These are phyloP conservation scores for Volvox africanus DNA, from an alignment of 139 green algal genomes.

Conservation along the genomic window DNA sequence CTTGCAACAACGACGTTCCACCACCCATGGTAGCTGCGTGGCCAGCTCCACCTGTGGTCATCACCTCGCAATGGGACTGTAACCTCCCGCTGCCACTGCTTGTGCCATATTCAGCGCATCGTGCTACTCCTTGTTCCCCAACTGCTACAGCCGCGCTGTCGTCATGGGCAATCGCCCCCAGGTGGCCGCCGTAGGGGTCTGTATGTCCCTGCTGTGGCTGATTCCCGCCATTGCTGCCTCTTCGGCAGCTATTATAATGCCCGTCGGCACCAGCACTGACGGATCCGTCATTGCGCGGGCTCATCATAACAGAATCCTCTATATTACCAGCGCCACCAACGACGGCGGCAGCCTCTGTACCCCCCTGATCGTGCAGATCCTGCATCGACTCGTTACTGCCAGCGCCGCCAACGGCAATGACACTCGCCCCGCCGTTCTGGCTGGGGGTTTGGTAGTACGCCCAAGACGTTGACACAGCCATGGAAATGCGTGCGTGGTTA, in stretches of 20 bases:
- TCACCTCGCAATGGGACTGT: neutral
- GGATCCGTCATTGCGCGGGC: neutral
- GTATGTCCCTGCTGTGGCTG: neutral
- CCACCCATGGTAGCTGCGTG: neutral
- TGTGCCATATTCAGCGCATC: neutral
- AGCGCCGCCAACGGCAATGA: neutral
- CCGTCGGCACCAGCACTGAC: neutral
- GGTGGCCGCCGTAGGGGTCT: neutral
- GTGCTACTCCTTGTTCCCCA: neutral
- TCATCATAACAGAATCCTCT: neutral
- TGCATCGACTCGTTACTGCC: neutral
- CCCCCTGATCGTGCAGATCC: neutral
- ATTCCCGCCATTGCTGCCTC: neutral
- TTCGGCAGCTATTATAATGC: neutral
- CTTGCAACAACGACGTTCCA: too few species aligned
- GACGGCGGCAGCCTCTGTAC: neutral
- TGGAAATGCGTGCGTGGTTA: neutral
- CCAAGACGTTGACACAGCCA: conserved; percentile 33
- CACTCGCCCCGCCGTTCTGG: conserved; percentile 8
- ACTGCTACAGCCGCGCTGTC: neutral
- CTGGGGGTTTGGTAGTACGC: conserved; percentile 4
- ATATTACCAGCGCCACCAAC: neutral
- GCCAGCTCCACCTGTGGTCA: neutral
- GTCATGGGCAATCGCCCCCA: neutral
- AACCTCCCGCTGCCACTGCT: neutral